phyloP scores from a whole-genome alignment of 805 yeast species.

The Pichia pseudocactophila region DNA sequence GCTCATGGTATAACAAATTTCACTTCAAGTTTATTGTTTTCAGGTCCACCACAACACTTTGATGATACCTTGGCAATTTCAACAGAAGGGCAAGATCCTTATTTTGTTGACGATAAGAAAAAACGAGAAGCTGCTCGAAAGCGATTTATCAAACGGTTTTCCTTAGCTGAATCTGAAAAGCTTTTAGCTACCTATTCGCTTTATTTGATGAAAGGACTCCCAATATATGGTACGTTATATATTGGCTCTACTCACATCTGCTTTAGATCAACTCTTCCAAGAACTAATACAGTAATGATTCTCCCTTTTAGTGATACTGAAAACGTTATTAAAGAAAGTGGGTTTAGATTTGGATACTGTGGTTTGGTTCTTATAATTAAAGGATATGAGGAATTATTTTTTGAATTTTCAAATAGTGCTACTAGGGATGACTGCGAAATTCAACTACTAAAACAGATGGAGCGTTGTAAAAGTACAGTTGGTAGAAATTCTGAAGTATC shows the following conservation, averaged over 20 bases:
- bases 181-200: slow-evolving; percentile 64
- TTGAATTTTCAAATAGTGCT: slow-evolving; percentile 61
- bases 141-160: slow-evolving; percentile 45
- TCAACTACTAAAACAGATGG: slow-evolving; percentile 43
- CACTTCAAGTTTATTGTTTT: slow-evolving; percentile 19
- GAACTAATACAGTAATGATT: slow-evolving; percentile 71
- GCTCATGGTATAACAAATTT: slow-evolving; percentile 24
- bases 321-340: slow-evolving; percentile 56
- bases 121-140: slow-evolving; percentile 28
- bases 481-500: slow-evolving; percentile 6
- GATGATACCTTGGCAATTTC: slow-evolving; percentile 31
- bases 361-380: slow-evolving; percentile 62
- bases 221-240: slow-evolving; percentile 77
- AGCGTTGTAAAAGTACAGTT: slow-evolving; percentile 25
- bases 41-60: slow-evolving; percentile 42
- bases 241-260: slow-evolving; percentile 63
- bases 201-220: slow-evolving; percentile 61
- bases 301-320: slow-evolving; percentile 71
- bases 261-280: slow-evolving; percentile 72
- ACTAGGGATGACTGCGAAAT: slow-evolving; percentile 68
- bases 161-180: slow-evolving; percentile 41
- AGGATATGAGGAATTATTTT: slow-evolving; percentile 68
- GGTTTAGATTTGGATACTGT: slow-evolving; percentile 58
- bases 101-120: slow-evolving; percentile 35
- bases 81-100: slow-evolving; percentile 39